Conservation (phyloP, 768 basidiomycete species). For the Tulasnella calospora region DNA sequence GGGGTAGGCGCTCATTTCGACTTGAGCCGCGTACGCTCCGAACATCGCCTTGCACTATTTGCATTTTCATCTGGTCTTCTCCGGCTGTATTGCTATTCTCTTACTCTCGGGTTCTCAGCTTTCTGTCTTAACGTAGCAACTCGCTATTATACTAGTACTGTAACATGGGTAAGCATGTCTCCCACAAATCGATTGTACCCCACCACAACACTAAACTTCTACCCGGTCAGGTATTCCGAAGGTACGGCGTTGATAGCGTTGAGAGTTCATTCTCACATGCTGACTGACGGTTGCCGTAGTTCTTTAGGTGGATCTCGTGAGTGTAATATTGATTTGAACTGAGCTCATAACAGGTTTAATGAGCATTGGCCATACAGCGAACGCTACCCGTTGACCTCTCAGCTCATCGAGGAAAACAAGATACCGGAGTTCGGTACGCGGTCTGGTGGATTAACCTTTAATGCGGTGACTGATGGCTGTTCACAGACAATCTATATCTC, state of each 20-base stretch:
- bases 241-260: conserved; percentile 34
- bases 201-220: not conserved
- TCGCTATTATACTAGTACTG: not conserved
- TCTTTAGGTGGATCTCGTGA: conserved; percentile 94
- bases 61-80: not conserved
- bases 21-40: conserved; percentile 6
- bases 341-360: not conserved
- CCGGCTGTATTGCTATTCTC: conserved; percentile 10
- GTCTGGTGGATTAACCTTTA: conserved; percentile 30
- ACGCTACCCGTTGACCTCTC: conserved; percentile 96
- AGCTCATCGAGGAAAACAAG: conserved; percentile 96
- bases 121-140: not conserved
- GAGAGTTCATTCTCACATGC: not conserved
- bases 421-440: conserved; percentile 89
- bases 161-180: conserved; percentile 11
- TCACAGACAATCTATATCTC: conserved; percentile 78
- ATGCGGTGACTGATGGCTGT: not conserved
- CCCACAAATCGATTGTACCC: not conserved
- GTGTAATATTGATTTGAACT: conserved; percentile 34
- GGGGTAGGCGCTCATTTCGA: not conserved
- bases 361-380: conserved; percentile 50
- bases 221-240: conserved; percentile 45
- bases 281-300: conserved; percentile 45
- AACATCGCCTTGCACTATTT: not conserved
- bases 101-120: not conserved